phyloP scores from a whole-genome alignment of 108 stramenopile species.

The Nitzschia sp. region DNA sequence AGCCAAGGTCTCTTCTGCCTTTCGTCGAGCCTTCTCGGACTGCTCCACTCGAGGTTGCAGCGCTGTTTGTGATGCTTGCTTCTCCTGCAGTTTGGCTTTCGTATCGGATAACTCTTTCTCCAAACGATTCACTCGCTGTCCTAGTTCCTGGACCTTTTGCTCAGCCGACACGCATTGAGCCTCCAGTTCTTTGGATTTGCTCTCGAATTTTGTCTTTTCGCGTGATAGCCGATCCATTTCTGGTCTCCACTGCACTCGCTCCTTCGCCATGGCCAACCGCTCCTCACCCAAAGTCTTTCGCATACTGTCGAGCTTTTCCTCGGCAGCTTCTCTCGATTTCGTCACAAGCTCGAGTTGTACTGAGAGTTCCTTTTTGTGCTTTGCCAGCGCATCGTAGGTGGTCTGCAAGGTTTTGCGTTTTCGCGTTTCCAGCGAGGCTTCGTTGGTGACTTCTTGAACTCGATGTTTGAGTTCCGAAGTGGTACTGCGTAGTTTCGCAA shows the following conservation, averaged over 20 bases:
- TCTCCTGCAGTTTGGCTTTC: background rate
- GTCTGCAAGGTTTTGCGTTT: slow-evolving; percentile 7
- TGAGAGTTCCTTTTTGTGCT: slow-evolving; percentile 23
- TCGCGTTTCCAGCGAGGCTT: background rate
- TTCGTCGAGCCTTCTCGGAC: background rate
- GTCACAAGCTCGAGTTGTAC: slow-evolving; percentile 20
- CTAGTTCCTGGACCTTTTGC: background rate
- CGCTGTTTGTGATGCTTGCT: background rate
- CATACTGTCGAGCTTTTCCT: slow-evolving; percentile 2
- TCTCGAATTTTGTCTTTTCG: background rate
- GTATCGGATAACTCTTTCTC: slow-evolving; percentile 4
- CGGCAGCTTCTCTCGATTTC: slow-evolving; percentile 8
- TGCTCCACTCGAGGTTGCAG: slow-evolving; percentile 12
- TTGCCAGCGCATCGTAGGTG: slow-evolving; percentile 26
- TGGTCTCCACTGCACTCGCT: slow-evolving; percentile 6
- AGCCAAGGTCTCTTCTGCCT: background rate
- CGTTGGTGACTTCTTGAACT: background rate
- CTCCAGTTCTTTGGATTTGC: background rate
- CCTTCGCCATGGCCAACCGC: background rate
- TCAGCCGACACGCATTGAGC: background rate
- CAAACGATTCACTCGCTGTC: background rate
- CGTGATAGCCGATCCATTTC: slow-evolving; percentile 7
- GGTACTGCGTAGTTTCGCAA: background rate
- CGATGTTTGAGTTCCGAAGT: background rate
- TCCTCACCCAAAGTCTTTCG: background rate